A percentile compares a stretch with the other conserved stretches of the same genome.
These are phyloP conservation scores for Gymnopilus dilepis DNA, from an alignment of 768 basidiomycete genomes.

Conservation along the genomic window DNA sequence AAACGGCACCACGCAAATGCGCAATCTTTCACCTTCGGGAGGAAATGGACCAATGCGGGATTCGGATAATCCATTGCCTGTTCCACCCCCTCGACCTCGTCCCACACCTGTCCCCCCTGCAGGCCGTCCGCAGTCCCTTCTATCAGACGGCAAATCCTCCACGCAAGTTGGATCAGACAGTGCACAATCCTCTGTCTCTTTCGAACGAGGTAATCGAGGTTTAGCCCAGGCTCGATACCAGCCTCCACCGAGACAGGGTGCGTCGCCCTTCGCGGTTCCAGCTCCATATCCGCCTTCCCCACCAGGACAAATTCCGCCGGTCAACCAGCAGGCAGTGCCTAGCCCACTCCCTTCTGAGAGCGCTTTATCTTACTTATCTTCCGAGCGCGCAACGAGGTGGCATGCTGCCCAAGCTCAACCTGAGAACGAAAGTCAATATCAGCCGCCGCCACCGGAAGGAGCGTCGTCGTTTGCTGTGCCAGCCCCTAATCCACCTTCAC, in stretches of 20 bases:
- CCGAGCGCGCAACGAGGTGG: background rate
- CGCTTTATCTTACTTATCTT: constrained; percentile 4
- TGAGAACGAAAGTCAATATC: background rate
- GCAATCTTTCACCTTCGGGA: background rate
- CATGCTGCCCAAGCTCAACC: background rate
- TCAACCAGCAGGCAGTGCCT: background rate
- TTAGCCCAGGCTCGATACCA: background rate
- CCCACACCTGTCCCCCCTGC: background rate
- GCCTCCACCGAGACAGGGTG: background rate
- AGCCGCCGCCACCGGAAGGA: background rate
- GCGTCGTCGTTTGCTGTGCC: constrained; percentile 1
- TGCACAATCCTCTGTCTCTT: background rate
- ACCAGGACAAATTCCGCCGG: background rate
- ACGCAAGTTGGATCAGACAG: background rate
- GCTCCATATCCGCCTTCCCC: background rate
- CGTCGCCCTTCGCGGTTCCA: background rate
- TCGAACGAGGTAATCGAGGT: background rate
- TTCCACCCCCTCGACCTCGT: background rate
- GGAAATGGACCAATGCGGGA: too few species aligned
- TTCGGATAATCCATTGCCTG: background rate
- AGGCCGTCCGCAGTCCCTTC: background rate
- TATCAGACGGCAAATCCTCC: background rate
- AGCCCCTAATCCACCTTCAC: background rate
- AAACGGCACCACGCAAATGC: background rate
- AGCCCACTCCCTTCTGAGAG: background rate